Percentiles rank a stretch among this genome's conserved stretches.
Evolutionary conservation across 2,329 filamentous ascomycete genomes (phyloP).

Genomic region (Aureobasidium sp.): DNA sequence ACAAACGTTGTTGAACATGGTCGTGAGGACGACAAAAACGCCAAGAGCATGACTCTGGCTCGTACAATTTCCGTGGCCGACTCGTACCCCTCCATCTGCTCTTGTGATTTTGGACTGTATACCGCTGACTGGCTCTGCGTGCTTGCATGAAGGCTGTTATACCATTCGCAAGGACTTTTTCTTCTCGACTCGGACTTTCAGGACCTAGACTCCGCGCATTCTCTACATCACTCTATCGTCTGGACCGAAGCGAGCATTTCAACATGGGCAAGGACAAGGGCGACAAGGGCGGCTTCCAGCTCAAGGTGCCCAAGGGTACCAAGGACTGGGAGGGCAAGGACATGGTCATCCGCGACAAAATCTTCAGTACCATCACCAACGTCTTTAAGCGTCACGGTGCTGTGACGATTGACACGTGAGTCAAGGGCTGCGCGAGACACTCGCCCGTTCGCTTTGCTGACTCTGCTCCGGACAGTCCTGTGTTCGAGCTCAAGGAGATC

Average conservation of each 20-base stretch:
- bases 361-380: slow-evolving; percentile 64
- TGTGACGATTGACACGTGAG: slow-evolving; percentile 65
- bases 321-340: slow-evolving; percentile 76
- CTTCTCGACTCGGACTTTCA: not conserved
- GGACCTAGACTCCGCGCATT: not conserved
- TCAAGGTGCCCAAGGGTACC: slow-evolving; percentile 87
- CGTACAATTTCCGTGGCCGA: not conserved
- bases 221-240: not conserved
- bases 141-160: slow-evolving; percentile 12
- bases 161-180: slow-evolving; percentile 5
- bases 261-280: slow-evolving; percentile 40
- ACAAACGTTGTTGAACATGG: not conserved
- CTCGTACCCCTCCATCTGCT: slow-evolving; percentile 1
- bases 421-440: slow-evolving; percentile 12
- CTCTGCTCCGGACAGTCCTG: slow-evolving; percentile 37
- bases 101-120: not conserved
- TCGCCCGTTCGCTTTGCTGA: slow-evolving; percentile 10
- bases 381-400: slow-evolving; percentile 80
- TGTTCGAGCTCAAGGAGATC: slow-evolving; percentile 82
- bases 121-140: slow-evolving; percentile 2
- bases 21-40: not conserved
- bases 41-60: not conserved
- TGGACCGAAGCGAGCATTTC: slow-evolving; percentile 15
- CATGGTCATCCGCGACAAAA: slow-evolving; percentile 71
- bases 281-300: slow-evolving; percentile 42